These are phyloP conservation scores for Schizothecium vesticola DNA, from an alignment of 495 filamentous ascomycete species.

Conservation along the genomic window DNA sequence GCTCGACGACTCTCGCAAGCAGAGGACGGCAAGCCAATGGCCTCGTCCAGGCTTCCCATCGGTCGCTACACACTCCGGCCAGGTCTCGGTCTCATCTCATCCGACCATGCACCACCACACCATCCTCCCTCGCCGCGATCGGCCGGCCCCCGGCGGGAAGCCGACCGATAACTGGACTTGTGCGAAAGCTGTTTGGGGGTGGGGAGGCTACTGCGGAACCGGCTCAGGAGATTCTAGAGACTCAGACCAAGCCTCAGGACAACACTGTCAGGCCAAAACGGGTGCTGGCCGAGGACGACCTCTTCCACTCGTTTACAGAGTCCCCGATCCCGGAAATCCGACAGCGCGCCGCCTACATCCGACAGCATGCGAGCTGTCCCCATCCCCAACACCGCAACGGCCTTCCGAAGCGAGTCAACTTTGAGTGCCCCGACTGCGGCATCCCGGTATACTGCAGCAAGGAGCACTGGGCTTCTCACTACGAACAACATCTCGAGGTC, in stretches of 20 bases:
- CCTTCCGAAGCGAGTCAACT: conserved; percentile 70
- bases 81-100: conserved; percentile 5
- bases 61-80: conserved; percentile 13
- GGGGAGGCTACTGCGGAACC: not conserved
- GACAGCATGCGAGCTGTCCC: conserved; percentile 84
- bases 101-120: not conserved
- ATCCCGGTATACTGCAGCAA: conserved; percentile 90
- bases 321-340: conserved; percentile 84
- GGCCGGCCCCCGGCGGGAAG: conserved; percentile 6
- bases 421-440: conserved; percentile 95
- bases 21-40: conserved; percentile 15
- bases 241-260: not conserved
- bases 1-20: conserved; percentile 19
- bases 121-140: not conserved
- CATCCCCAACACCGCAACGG: conserved; percentile 73
- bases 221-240: not conserved
- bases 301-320: conserved; percentile 86
- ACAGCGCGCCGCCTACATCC: conserved; percentile 78
- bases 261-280: conserved; percentile 10
- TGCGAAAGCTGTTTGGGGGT: conserved; percentile 7
- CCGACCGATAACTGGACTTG: conserved; percentile 19
- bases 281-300: conserved; percentile 69
- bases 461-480: conserved; percentile 92
- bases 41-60: conserved; percentile 15
- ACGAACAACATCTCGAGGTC: conserved; percentile 82